Percentiles rank a stretch among this genome's conserved stretches.
phyloP scores from a whole-genome alignment of 2,329 filamentous ascomycete genomes.

The Colletotrichum somersetense region DNA sequence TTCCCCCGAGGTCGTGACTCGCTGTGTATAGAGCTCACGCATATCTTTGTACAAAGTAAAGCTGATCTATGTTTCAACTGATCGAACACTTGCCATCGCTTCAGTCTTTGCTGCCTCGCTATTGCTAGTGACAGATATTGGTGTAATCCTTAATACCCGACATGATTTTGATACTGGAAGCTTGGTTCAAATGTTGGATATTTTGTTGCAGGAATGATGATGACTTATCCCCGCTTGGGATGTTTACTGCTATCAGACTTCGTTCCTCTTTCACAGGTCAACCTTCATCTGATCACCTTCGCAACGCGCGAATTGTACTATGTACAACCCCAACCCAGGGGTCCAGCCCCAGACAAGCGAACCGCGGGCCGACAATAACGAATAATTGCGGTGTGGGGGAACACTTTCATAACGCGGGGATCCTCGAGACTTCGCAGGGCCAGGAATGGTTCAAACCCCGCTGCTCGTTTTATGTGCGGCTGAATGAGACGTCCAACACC shows the following conservation, averaged over 20 bases:
- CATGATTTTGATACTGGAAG: too few species aligned
- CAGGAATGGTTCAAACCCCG: background rate
- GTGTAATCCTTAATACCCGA: too few species aligned
- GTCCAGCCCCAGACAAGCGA: background rate
- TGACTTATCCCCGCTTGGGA: background rate
- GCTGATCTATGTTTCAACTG: conserved; percentile 22
- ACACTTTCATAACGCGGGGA: background rate
- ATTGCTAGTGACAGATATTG: background rate
- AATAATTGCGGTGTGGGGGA: background rate
- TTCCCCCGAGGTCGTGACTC: conserved; percentile 3
- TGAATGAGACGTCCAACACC: background rate
- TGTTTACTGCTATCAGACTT: conserved; percentile 9
- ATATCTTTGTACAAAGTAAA: conserved; percentile 32
- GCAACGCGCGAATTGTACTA: background rate
- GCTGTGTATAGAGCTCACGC: conserved; percentile 35
- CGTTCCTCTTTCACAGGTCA: conserved; percentile 4
- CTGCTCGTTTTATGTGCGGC: background rate
- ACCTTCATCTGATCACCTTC: conserved; percentile 22
- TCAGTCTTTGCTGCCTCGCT: background rate
- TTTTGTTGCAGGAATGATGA: background rate
- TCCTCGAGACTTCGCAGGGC: too few species aligned
- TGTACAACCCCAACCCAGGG: background rate
- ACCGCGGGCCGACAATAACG: background rate
- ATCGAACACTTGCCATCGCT: conserved; percentile 1
- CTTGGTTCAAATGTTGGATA: too few species aligned